Evolutionary conservation across 768 basidiomycete genomes (phyloP).

Genomic region (Russula griseocarnosa): DNA sequence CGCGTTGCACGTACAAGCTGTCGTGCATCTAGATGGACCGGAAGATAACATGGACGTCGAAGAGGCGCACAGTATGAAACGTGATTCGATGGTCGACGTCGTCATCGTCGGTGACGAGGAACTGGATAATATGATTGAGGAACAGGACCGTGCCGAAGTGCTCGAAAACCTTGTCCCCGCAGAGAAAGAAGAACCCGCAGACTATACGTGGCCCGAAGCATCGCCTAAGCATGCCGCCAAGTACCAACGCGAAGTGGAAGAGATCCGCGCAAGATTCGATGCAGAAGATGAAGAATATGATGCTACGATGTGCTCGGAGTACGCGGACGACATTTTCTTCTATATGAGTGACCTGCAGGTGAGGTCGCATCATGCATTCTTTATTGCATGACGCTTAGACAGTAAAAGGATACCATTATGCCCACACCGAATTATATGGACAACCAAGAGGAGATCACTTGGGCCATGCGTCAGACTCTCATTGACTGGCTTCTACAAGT

Average conservation of each 20-base stretch:
- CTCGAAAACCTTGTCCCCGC: constrained; percentile 40
- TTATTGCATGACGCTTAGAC: constrained; percentile 29
- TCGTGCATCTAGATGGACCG: constrained; percentile 13
- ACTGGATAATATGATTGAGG: constrained; percentile 59
- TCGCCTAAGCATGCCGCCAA: constrained; percentile 55
- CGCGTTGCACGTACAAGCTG: constrained; percentile 34
- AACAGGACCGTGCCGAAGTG: constrained; percentile 43
- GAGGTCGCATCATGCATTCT: constrained; percentile 29
- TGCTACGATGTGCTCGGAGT: constrained; percentile 96
- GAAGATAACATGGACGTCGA: constrained; percentile 63
- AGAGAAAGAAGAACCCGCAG: constrained; percentile 21
- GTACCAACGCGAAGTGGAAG: constrained; percentile 59
- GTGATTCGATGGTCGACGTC: constrained; percentile 42
- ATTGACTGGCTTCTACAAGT: constrained; percentile 99
- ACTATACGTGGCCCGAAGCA: constrained; percentile 65
- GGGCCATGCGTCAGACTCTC: constrained; percentile 93
- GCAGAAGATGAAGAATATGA: constrained; percentile 75
- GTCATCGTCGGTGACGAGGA: constrained; percentile 50
- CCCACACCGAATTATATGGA: constrained; percentile 92
- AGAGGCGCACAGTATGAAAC: constrained; percentile 35
- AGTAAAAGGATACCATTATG: constrained; percentile 72
- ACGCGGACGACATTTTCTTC: constrained; percentile 95
- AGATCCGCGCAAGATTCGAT: constrained; percentile 58
- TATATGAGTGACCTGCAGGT: constrained; percentile 97
- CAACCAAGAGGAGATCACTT: constrained; percentile 85